Evolutionary conservation across 2,329 filamentous ascomycete species (phyloP), one percentile per base, ranked within the genome.

Genomic region (Colletotrichum cordylinicola): DNA sequence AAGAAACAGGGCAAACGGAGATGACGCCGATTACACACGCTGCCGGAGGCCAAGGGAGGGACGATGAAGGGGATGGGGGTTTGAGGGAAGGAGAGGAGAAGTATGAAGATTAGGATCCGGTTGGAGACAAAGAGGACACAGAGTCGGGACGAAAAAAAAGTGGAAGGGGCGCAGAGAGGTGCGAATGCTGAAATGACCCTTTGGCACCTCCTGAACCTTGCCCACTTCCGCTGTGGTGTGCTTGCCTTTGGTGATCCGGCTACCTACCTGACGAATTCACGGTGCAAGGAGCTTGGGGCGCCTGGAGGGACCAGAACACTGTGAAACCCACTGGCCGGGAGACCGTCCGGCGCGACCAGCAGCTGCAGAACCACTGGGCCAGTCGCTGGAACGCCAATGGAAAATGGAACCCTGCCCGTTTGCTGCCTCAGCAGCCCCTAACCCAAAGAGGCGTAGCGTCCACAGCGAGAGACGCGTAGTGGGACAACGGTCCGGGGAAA

Each of bases 261-360:
- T 70, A 66, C 43, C 52, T 70, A 72, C 43, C 43, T 52, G 43
- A 52, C 72, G 67, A 77, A 75, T 72, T 70, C 74, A 74, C 71
- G 52, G 62, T 61, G 43, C 65, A 67, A 75, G 75, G 72, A 77
- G 75, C 75, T 77, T 75, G 74, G 75, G 68, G 62, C 75, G 64
- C 64, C 21, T 21, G 58, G 72, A 72, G 67, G 62, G 12, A 27
- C 55, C 39, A 58, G 56, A 64, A 48, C 56, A 65, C 72, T 35
- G 48, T 75, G 73, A 75, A 73, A 75, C 73, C 71, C 43, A 55
- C 56, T 68, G 64, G 56, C 27, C 48, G 67, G 70, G 56, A 75
- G 43, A 52, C 31, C 31, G 31, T 9, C 31, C 31, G 31, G 31
- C 31, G 31, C 31, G 31, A 33, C 43, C 43, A 52, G 43, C 43